Conservation (phyloP, 805 yeast species). For the Nakazawaea peltata region DNA sequence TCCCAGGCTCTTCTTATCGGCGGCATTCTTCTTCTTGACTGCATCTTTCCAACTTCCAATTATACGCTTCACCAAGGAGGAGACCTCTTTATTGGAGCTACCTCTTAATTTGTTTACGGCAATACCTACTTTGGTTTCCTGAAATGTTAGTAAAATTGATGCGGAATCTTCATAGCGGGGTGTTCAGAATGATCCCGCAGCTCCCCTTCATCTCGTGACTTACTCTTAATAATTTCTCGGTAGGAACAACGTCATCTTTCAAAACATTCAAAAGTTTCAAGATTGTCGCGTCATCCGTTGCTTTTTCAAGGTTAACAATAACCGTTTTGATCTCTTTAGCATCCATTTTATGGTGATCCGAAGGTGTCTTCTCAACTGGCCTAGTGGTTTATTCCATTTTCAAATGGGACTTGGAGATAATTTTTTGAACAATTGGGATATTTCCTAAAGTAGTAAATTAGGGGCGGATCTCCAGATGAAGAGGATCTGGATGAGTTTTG, state of each 20-base stretch:
- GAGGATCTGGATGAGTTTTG: too few relatives aligned
- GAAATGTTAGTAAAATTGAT: constrained; percentile 5
- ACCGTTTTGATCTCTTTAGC: constrained; percentile 64
- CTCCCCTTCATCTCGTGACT: too few relatives aligned
- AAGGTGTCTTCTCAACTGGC: too few relatives aligned
- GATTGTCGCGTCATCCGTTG: constrained; percentile 54
- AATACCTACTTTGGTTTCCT: constrained; percentile 94
- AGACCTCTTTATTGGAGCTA: constrained; percentile 57
- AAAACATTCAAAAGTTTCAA: constrained; percentile 58
- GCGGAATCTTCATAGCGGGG: too few relatives aligned
- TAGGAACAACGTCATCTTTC: constrained; percentile 69
- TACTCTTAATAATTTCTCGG: constrained; percentile 72
- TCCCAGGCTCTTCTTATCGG: neutral
- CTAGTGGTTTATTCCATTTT: too few relatives aligned
- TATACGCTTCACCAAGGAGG: constrained; percentile 68
- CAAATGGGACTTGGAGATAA: too few relatives aligned
- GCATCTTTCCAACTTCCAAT: constrained; percentile 87
- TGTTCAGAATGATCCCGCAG: too few relatives aligned
- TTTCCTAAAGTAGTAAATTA: too few relatives aligned
- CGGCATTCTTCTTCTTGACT: constrained; percentile 37
- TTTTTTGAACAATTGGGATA: too few relatives aligned
- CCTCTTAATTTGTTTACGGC: constrained; percentile 85
- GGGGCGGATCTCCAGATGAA: too few relatives aligned
- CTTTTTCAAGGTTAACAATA: constrained; percentile 68
- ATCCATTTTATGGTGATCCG: constrained; percentile 50